Conservation (phyloP, 306 rosid genomes). For the Gastrolobium bilobum region DNA sequence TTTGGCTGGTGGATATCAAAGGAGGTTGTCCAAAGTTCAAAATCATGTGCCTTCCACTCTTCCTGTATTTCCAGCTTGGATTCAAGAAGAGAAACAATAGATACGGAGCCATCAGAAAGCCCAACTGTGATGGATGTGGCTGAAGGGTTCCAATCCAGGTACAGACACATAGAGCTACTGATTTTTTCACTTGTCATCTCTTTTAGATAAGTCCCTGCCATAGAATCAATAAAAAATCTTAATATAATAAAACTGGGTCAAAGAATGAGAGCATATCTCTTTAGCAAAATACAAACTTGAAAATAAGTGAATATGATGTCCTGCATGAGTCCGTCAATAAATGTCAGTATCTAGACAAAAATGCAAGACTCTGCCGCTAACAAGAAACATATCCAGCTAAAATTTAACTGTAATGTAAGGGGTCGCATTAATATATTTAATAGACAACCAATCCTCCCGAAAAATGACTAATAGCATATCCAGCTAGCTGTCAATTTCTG, state of each 20-base stretch:
- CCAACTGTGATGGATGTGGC: constrained; percentile 77
- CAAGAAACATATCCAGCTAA: no score
- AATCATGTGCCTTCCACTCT: constrained; percentile 91
- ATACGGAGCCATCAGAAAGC: constrained; percentile 80
- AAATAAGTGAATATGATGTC: constrained; percentile 1
- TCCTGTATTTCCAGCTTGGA: constrained; percentile 67
- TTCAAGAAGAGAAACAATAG: constrained; percentile 69
- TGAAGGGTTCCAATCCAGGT: constrained; percentile 84
- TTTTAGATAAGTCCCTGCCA: constrained; percentile 63
- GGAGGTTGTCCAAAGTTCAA: constrained; percentile 87
- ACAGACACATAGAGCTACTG: constrained; percentile 81
- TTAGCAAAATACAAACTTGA: neutral
- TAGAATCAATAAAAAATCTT: constrained; percentile 40
- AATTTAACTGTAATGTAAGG: neutral
- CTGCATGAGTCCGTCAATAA: constrained; percentile 1
- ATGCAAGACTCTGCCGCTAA: no score
- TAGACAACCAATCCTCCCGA: constrained; percentile 8
- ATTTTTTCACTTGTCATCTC: constrained; percentile 66
- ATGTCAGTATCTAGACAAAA: constrained; percentile 2
- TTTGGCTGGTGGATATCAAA: constrained; percentile 86
- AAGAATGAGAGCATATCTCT: neutral
- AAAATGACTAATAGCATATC: constrained; percentile 24
- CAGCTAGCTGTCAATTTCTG: neutral
- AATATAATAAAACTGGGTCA: neutral
- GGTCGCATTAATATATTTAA: neutral